Evolutionary conservation across 768 basidiomycete species (phyloP).

Genomic region (Naematelia aurantialba): DNA sequence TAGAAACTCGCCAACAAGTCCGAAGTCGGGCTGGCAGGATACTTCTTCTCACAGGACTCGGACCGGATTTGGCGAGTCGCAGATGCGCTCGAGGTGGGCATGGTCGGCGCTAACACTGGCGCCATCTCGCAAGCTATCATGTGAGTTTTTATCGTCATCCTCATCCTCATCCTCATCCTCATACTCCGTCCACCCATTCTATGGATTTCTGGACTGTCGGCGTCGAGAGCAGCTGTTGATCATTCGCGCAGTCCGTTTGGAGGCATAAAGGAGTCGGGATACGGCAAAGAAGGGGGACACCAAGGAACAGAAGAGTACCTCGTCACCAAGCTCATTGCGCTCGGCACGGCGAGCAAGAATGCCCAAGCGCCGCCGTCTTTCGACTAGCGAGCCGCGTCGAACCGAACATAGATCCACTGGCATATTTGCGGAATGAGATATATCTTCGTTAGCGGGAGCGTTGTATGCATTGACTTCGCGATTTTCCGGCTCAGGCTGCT

Average conservation of each 20-base stretch:
- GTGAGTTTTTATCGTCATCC: slow-evolving; percentile 20
- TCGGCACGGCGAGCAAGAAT: slow-evolving; percentile 24
- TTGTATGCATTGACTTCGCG: too few relatives aligned
- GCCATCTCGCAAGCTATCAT: slow-evolving; percentile 43
- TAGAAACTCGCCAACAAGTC: slow-evolving; percentile 70
- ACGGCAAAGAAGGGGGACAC: slow-evolving; percentile 75
- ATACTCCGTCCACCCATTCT: neutral
- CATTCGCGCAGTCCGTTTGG: slow-evolving; percentile 29
- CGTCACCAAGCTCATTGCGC: slow-evolving; percentile 32
- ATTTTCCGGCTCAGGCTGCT: too few relatives aligned
- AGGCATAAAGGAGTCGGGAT: slow-evolving; percentile 65
- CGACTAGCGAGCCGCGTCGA: too few relatives aligned
- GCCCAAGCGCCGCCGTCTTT: neutral
- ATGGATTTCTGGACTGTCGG: neutral
- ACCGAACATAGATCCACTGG: too few relatives aligned
- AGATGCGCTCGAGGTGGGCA: slow-evolving; percentile 89
- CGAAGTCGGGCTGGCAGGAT: slow-evolving; percentile 84
- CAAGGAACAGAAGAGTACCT: slow-evolving; percentile 80
- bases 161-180: neutral
- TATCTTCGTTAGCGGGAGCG: too few relatives aligned
- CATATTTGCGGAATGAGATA: neutral
- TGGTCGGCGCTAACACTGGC: slow-evolving; percentile 55
- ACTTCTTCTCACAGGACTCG: slow-evolving; percentile 84
- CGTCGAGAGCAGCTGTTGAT: neutral
- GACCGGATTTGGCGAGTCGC: slow-evolving; percentile 91